Evolutionary conservation across 2,329 filamentous ascomycete genomes (phyloP).

Genomic region (Pyricularia sp.): DNA sequence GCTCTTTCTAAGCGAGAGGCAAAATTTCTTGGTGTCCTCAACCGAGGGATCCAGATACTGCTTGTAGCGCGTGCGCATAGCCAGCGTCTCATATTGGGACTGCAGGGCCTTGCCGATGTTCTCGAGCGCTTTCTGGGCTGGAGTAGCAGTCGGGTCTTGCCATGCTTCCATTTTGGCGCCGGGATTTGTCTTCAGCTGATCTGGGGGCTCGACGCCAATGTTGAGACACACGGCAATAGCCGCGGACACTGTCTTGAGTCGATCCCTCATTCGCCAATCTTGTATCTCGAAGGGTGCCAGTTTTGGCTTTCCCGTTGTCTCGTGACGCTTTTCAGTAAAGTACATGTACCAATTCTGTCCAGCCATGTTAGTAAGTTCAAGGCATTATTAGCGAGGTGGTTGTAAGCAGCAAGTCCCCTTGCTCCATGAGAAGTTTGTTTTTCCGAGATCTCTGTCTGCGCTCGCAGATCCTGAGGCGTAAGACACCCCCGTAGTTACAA

Average conservation of each 20-base stretch:
- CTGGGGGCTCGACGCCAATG: slow-evolving; percentile 92
- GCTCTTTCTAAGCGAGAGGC: slow-evolving; percentile 75
- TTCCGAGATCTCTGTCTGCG: background rate
- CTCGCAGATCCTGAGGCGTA: background rate
- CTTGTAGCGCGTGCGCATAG: slow-evolving; percentile 92
- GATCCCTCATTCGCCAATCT: slow-evolving; percentile 95
- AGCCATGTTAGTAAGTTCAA: background rate
- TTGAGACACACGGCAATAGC: slow-evolving; percentile 91
- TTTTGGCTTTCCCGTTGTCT: slow-evolving; percentile 81
- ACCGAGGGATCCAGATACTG: slow-evolving; percentile 93
- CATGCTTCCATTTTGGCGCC: slow-evolving; percentile 92
- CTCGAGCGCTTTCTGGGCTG: slow-evolving; percentile 74
- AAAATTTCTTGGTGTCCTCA: slow-evolving; percentile 95
- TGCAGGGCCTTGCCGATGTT: slow-evolving; percentile 95
- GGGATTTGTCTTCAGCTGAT: slow-evolving; percentile 89
- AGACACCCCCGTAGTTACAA: background rate
- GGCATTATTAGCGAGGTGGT: background rate
- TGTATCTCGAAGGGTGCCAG: slow-evolving; percentile 53
- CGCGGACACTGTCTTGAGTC: slow-evolving; percentile 91
- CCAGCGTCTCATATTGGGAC: slow-evolving; percentile 88
- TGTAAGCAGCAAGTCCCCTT: background rate
- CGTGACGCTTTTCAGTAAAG: slow-evolving; percentile 94
- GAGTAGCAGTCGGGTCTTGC: slow-evolving; percentile 78
- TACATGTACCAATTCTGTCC: slow-evolving; percentile 97
- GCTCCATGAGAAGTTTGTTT: background rate